These are phyloP conservation scores for Plantago ovata DNA, from an alignment of 257 asterid species.

Conservation along the genomic window DNA sequence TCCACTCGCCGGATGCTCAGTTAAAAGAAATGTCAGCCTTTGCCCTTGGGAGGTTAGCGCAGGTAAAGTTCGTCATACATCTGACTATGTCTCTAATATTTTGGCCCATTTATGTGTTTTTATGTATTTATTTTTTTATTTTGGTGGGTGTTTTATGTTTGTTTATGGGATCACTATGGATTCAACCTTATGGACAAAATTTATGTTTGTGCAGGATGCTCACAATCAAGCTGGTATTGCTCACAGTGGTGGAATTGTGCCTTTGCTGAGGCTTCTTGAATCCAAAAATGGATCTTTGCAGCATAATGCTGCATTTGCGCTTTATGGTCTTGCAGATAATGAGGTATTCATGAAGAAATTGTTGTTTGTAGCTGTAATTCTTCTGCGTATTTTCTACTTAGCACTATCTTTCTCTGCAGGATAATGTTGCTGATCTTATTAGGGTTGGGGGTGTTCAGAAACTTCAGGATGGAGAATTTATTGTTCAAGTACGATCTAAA, in stretches of 20 bases:
- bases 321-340: slow-evolving; percentile 97
- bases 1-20: slow-evolving; percentile 88
- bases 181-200: not conserved
- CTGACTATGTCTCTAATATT: not conserved
- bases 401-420: slow-evolving; percentile 40
- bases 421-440: slow-evolving; percentile 87
- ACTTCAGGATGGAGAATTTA: slow-evolving; percentile 97
- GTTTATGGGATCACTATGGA: too few relatives aligned
- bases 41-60: slow-evolving; percentile 98
- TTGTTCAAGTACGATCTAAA: slow-evolving; percentile 63
- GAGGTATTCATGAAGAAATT: slow-evolving; percentile 46
- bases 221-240: slow-evolving; percentile 99
- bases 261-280: slow-evolving; percentile 83
- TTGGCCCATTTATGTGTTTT: too few relatives aligned
- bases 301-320: slow-evolving; percentile 99
- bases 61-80: slow-evolving; percentile 50
- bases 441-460: slow-evolving; percentile 95
- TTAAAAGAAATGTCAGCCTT: slow-evolving; percentile 97
- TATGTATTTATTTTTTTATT: not conserved
- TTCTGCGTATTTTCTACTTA: slow-evolving; percentile 6
- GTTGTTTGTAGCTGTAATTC: not conserved
- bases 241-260: slow-evolving; percentile 83
- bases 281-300: slow-evolving; percentile 95
- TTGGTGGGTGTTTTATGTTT: not conserved
- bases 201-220: slow-evolving; percentile 51